Evolutionary conservation across 805 yeast genomes (phyloP), one percentile per base, ranked within the genome.

Genomic region (Schizosaccharomyces cryophilus): DNA sequence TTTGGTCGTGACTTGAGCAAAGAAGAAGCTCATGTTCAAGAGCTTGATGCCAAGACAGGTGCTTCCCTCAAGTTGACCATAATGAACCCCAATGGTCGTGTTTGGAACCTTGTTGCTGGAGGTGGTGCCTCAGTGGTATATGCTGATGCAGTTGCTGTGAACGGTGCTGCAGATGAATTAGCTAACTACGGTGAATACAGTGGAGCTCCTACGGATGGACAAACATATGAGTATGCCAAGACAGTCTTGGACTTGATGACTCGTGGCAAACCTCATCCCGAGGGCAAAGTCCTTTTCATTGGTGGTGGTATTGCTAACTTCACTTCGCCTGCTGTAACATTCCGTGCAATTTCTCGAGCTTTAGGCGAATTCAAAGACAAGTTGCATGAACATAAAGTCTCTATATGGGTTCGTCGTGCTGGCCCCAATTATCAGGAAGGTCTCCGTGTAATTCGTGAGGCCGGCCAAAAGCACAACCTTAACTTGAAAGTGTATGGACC

Each of bases 381-480:
- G 60, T 67, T 74, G 61, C 73, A 71, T 61, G 63, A 62, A 54
- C 77, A 74, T 69, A 69, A 72, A 66, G 77, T 75, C 55, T 64
- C 67, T 60, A 73, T 74, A 65, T 74, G 67, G 65, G 74, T 75
- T 60, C 74, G 77, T 62, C 73, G 77, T 42, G 77, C 78, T 55
- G 77, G 77, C 47, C 77, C 77, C 60, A 74, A 73, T 71, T 74
- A 77, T 77, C 78, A 74, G 66, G 77, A 74, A 66, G 77, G 78
- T 63, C 70, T 74, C 62, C 72, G 77, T 42, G 71, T 74, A 61
- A 70, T 74, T 69, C 73, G 70, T 68, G 67, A 69, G 60, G 74
- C 75, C 56, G 76, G 77, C 58, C 74, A 75, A 66, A 77, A 74
- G 65, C 71, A 75, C 21, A 73, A 71, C 51, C 66, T 74, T 63